A percentile compares a stretch with the other conserved stretches of the same genome.
Conservation (phyloP, 179 eudicot genomes). For the Spinacia oleracea region DNA sequence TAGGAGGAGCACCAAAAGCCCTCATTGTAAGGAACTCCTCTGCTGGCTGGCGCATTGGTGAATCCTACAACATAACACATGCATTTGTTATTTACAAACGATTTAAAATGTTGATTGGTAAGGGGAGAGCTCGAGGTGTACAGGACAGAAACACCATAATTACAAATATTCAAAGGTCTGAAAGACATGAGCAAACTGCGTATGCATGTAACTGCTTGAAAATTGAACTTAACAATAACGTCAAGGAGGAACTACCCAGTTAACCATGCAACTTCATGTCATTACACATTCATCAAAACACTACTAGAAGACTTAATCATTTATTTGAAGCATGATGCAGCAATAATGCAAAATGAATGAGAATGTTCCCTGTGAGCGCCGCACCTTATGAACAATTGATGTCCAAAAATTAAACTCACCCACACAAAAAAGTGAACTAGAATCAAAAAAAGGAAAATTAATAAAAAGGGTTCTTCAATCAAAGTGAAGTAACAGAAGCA, state of each 20-base stretch:
- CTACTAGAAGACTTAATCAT: background rate
- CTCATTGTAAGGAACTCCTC: conserved; percentile 71
- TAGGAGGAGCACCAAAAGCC: conserved; percentile 92
- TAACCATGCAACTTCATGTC: background rate
- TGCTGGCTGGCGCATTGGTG: conserved; percentile 87
- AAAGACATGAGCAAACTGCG: background rate
- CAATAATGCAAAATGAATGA: background rate
- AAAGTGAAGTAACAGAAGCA: background rate
- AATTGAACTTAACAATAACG: background rate
- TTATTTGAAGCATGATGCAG: background rate
- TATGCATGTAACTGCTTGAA: background rate
- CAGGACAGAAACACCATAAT: background rate
- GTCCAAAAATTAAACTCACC: background rate
- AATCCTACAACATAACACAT: conserved; percentile 52
- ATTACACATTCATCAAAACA: background rate
- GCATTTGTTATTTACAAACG: background rate
- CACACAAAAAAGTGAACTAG: background rate
- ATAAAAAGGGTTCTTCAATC: background rate
- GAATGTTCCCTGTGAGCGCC: background rate
- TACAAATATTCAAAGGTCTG: background rate
- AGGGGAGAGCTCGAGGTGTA: background rate
- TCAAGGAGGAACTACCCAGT: background rate
- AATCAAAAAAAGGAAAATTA: background rate
- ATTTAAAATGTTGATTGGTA: background rate
- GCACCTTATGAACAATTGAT: background rate